Percentiles rank a stretch among this genome's conserved stretches.
Evolutionary conservation across 106 monocot genomes (phyloP).

Genomic region (Allium fistulosum): DNA sequence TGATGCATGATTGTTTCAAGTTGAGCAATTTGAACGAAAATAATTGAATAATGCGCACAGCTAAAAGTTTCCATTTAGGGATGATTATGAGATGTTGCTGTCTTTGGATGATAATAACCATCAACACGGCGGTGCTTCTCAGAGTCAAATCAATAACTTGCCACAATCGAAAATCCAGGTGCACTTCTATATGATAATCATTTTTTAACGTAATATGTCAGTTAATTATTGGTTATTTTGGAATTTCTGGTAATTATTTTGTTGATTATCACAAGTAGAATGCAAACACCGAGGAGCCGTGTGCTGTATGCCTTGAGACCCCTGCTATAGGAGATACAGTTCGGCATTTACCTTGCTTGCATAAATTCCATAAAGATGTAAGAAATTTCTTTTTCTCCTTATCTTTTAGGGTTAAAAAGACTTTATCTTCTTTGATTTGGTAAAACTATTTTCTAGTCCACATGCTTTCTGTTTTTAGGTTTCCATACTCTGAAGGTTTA

Average conservation of each 20-base stretch:
- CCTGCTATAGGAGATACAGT: conserved; percentile 61
- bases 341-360: conserved; percentile 83
- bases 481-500: background rate
- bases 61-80: conserved; percentile 14
- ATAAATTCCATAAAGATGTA: conserved; percentile 94
- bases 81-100: conserved; percentile 90
- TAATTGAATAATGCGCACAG: no score
- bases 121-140: conserved; percentile 61
- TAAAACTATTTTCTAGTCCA: no score
- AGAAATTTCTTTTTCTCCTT: background rate
- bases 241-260: background rate
- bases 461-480: background rate
- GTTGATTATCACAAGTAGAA: conserved; percentile 11
- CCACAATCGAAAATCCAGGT: conserved; percentile 85
- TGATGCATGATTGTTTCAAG: no score
- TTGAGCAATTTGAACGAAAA: no score
- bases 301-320: conserved; percentile 68
- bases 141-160: conserved; percentile 68
- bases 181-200: background rate
- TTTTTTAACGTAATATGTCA: background rate
- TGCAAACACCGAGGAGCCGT: conserved; percentile 48
- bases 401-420: background rate
- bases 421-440: no score
- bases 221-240: background rate
- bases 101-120: conserved; percentile 75